Evolutionary conservation across 257 asterid species (phyloP).

Genomic region (Fraxinus quadrangulata): DNA sequence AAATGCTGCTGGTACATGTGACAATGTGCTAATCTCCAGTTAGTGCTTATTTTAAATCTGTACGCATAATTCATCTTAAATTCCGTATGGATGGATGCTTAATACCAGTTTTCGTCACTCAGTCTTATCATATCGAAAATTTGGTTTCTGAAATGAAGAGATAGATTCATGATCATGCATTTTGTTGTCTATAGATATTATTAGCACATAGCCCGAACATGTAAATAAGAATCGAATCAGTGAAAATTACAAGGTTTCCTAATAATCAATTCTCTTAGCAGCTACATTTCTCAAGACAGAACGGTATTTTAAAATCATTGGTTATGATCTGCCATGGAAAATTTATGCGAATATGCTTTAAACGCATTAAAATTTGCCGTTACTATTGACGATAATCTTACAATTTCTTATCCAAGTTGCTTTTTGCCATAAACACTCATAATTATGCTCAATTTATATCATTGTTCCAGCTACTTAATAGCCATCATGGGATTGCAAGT

Average conservation of each 20-base stretch:
- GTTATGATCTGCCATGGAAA: not conserved
- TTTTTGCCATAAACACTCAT: not conserved
- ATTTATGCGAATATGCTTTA: not conserved
- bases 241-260: not conserved
- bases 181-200: not conserved
- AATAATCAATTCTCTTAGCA: not conserved
- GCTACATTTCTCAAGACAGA: not conserved
- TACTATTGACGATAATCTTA: not conserved
- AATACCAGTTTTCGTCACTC: too few relatives aligned
- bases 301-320: too few relatives aligned
- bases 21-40: too few relatives aligned
- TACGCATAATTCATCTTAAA: too few relatives aligned
- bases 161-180: not conserved
- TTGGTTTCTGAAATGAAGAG: not conserved
- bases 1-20: too few relatives aligned
- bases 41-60: too few relatives aligned
- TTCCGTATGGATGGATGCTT: too few relatives aligned
- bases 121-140: too few relatives aligned
- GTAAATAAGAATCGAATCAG: not conserved
- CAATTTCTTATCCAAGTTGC: not conserved
- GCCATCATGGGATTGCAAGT: slow-evolving; percentile 59
- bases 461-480: slow-evolving; percentile 49
- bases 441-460: not conserved
- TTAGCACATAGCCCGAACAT: not conserved
- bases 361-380: not conserved